Conservation (phyloP, 129 eudicot genomes). For the Ambrosia artemisiifolia region DNA sequence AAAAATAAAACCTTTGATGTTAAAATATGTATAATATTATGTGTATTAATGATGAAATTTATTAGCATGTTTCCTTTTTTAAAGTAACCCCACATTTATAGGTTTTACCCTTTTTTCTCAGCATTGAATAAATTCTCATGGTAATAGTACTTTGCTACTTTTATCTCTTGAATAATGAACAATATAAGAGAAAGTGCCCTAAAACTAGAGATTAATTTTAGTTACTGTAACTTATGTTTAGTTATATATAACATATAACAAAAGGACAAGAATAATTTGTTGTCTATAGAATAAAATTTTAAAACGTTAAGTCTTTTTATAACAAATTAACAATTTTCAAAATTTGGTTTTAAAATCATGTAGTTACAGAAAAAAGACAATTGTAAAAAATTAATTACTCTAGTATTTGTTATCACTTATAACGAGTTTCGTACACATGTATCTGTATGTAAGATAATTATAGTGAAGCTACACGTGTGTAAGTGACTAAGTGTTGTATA, state of each 20-base stretch:
- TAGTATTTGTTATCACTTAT: too few species aligned
- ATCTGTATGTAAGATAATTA: too few species aligned
- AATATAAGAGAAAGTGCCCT: neutral
- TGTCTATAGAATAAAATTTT: neutral
- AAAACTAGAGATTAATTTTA: neutral
- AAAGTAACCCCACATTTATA: constrained; percentile 17
- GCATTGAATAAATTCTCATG: neutral
- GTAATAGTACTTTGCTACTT: neutral
- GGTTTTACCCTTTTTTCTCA: neutral
- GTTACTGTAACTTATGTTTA: neutral
- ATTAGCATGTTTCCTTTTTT: constrained; percentile 18
- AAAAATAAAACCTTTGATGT: neutral
- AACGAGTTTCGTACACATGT: too few species aligned
- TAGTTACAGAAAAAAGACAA: neutral
- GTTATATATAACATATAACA: too few species aligned
- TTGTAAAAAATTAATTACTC: too few species aligned
- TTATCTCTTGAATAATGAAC: neutral
- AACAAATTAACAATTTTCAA: neutral
- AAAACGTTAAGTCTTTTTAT: neutral
- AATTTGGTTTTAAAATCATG: neutral
- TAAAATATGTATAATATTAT: neutral
- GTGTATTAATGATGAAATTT: constrained; percentile 17
- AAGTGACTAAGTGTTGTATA: too few species aligned
- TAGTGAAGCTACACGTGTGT: too few species aligned
- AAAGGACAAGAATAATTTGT: neutral